Base-by-base conservation (phyloP, 306 rosid species). In the Trifolium repens region DNA sequence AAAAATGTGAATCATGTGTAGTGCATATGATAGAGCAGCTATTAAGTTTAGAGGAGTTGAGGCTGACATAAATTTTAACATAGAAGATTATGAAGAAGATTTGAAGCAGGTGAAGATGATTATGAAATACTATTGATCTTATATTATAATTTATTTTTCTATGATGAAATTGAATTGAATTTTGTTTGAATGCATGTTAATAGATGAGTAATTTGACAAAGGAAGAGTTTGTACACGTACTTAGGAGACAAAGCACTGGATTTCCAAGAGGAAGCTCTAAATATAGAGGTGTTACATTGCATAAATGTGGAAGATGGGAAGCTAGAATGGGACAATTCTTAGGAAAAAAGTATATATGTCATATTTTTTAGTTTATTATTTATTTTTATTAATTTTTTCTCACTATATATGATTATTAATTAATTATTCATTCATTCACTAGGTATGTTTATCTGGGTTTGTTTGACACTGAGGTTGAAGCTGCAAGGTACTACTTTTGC, bases 301-400 rank as follows among this genome's bases (percentile, higher is more conserved):
- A 96, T 75, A 96, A 96, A 79, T 96, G 99, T 83, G 99, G 99
- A 75, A 87, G 99, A 90, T 96, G 99, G 99, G 99, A 96, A 17
- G 98, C 99, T 53, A 79, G 99, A 60, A 92, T 96, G 99, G 99
- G 99, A 66, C 99, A 96, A 74, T 96, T 96, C 79, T 85, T 96
- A 68, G 98, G 99, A 78, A 96, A 90, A 87, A 96, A 96, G 99
- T 96, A 27, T 27, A 27, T 27, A 89, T 1, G 49, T 75, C 44
- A 67, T 27, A 17, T 76, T n/a, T 12, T 14, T 14, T 14, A 1
- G 5, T 1, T 2, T 14, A 7, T 10, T 63, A 10, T 77, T 68
- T 5, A n/a, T 1, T 7, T 39, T 26, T 5, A 0, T 2, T 1
- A 2, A n/a, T 34, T 50, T 78, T 43, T 16, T 53, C 39, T 2